A percentile compares a stretch with the other conserved stretches of the same genome.
phyloP scores from a whole-genome alignment of 2,329 filamentous ascomycete species.

The Talaromyces sp. region DNA sequence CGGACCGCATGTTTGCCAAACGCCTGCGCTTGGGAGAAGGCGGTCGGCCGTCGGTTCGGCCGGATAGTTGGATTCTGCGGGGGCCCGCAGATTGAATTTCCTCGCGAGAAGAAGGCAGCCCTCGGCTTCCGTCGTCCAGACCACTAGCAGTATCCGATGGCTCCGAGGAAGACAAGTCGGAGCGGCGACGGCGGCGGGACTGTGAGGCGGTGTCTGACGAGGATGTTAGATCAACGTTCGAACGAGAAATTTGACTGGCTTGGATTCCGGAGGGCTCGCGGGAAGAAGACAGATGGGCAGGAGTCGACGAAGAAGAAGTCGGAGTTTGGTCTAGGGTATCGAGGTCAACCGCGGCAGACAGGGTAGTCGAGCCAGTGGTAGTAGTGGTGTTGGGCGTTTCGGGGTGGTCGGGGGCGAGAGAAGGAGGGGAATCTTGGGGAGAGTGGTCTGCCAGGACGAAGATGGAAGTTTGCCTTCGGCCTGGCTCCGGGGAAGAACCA shows the following conservation, averaged over 20 bases:
- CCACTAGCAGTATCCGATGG: constrained; percentile 16
- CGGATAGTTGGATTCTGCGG: constrained; percentile 17
- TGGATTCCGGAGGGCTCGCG: constrained; percentile 12
- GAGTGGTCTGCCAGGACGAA: constrained; percentile 71
- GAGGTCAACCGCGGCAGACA: not conserved
- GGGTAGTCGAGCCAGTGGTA: constrained; percentile 30
- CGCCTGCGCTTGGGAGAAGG: constrained; percentile 56
- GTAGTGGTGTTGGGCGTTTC: constrained; percentile 52
- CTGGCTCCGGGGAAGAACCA: constrained; percentile 42
- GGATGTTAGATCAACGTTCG: constrained; percentile 11
- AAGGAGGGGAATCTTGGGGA: constrained; percentile 55
- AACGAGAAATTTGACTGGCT: constrained; percentile 10
- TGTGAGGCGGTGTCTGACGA: constrained; percentile 14
- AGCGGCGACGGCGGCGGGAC: constrained; percentile 15
- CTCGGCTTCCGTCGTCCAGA: constrained; percentile 18
- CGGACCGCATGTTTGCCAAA: constrained; percentile 59
- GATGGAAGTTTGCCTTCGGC: constrained; percentile 40
- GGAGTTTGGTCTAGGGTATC: not conserved
- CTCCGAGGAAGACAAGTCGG: constrained; percentile 24
- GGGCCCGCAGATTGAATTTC: constrained; percentile 23
- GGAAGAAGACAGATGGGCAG: constrained; percentile 21
- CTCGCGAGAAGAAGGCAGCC: constrained; percentile 22
- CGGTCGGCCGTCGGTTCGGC: constrained; percentile 27
- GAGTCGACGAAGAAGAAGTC: constrained; percentile 15
- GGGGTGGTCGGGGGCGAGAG: constrained; percentile 65